Percentiles rank a stretch among this genome's conserved stretches.
Evolutionary conservation across 1,284 basidiomycete species (phyloP).

Genomic region (Irpex sp.): DNA sequence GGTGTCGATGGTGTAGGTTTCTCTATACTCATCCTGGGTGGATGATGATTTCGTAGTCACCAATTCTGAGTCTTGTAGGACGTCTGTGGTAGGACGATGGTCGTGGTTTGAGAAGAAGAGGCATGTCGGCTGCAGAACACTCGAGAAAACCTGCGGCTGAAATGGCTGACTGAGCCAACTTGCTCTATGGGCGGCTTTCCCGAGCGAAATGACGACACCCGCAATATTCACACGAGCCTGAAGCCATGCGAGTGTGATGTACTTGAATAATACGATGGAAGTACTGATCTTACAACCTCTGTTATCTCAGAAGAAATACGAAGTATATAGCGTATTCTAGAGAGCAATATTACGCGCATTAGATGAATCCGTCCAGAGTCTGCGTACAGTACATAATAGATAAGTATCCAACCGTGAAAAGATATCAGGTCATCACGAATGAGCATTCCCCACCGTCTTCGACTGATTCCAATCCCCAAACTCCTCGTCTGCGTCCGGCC

Average conservation of each 20-base stretch:
- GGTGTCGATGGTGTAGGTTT: conserved; percentile 16
- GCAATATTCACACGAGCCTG: background rate
- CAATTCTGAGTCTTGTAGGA: background rate
- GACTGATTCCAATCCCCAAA: conserved; percentile 23
- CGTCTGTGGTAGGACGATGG: background rate
- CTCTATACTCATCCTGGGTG: background rate
- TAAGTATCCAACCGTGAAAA: background rate
- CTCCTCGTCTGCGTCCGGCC: conserved; percentile 25
- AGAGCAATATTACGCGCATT: background rate
- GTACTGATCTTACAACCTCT: too few species aligned
- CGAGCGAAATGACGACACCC: background rate
- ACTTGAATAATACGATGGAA: too few species aligned
- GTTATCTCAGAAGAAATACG: background rate
- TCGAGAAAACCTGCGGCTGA: background rate
- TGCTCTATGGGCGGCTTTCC: background rate
- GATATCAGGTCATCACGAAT: background rate
- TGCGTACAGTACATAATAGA: conserved; percentile 5
- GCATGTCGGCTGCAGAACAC: conserved; percentile 22
- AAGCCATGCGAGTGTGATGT: background rate
- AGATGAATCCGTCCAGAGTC: conserved; percentile 2
- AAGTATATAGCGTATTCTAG: background rate
- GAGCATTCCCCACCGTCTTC: conserved; percentile 1
- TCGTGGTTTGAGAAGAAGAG: background rate
- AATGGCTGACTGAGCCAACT: background rate
- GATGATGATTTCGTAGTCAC: background rate